Base-by-base conservation (phyloP, 306 rosid genomes). In the Cicer judaicum region DNA sequence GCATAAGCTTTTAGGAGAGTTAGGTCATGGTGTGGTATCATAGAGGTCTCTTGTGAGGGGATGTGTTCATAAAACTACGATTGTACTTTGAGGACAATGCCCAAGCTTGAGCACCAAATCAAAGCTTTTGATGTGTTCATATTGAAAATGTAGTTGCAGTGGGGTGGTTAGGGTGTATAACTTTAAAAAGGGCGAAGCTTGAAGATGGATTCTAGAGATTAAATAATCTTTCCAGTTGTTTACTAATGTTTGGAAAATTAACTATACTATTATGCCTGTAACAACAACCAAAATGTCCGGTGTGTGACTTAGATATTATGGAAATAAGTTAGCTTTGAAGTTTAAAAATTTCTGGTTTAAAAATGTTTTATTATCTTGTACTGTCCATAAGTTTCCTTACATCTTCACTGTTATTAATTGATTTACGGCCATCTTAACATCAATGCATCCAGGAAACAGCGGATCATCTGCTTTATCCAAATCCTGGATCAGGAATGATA, bases 401-500 rank as follows among this genome's bases (percentile, higher is more conserved):
- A 48, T 67, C 67, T 75, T 64, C 77, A 75, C 34, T 74, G 44
- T 74, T 76, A 53, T 73, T 56, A 61, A 64, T 81, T 82, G 56
- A 54, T 68, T 78, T 81, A 24, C 7, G 55, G 59, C 53, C 65
- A 83, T 75, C 77, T 87, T 55, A 68, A 64, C 73, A 34, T 78
- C 67, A 64, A 64, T 66, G 62, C 49, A 68, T 77, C 64, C 90
- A 94, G 99, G 99, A 92, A 84, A 92, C 99, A 36, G 79, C 89
- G 6, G 95, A 94, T 89, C 97, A 88, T 88, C 82, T 94, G 83
- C 97, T 92, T 53, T 94, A 90, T 79, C 99, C 99, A 65, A 94
- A 92, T 81, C 99, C 99, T 81, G 99, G 99, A 68, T 94, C 99
- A 12, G 99, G 99, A 79, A 88, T 94, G 97, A 92, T 86, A 76